Evolutionary conservation across 306 rosid species (phyloP).

Genomic region (Cyamopsis tetragonoloba): DNA sequence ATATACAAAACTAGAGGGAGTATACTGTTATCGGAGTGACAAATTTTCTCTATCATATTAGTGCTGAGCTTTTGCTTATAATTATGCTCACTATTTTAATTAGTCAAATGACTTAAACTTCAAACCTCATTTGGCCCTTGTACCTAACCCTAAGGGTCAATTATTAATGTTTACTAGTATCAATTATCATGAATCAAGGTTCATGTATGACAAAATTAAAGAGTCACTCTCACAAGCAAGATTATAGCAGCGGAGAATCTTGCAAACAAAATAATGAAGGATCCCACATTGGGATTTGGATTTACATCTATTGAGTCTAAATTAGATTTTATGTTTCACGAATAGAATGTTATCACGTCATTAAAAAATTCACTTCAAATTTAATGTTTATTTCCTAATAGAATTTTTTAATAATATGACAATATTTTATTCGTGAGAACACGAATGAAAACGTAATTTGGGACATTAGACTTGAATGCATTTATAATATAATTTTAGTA

Average conservation of each 20-base stretch:
- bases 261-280: conserved; percentile 57
- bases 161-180: conserved; percentile 35
- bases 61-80: too few relatives aligned
- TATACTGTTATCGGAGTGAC: not conserved
- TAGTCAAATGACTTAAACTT: conserved; percentile 32
- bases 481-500: conserved; percentile 43
- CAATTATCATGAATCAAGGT: conserved; percentile 21
- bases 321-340: too few relatives aligned
- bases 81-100: not conserved
- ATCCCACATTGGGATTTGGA: conserved; percentile 51
- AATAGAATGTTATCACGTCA: too few relatives aligned
- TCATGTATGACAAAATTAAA: conserved; percentile 61
- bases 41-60: not conserved
- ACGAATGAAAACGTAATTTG: too few relatives aligned
- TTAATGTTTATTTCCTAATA: too few relatives aligned
- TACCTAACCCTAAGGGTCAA: conserved; percentile 36
- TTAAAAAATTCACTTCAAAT: too few relatives aligned
- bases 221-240: conserved; percentile 57
- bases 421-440: too few relatives aligned
- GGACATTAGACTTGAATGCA: too few relatives aligned
- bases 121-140: conserved; percentile 35
- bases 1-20: too few relatives aligned
- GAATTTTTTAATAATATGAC: too few relatives aligned
- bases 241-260: conserved; percentile 80
- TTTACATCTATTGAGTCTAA: too few relatives aligned